Conservation (phyloP, 208 protist species). For the Herpetomonas tarakana region DNA sequence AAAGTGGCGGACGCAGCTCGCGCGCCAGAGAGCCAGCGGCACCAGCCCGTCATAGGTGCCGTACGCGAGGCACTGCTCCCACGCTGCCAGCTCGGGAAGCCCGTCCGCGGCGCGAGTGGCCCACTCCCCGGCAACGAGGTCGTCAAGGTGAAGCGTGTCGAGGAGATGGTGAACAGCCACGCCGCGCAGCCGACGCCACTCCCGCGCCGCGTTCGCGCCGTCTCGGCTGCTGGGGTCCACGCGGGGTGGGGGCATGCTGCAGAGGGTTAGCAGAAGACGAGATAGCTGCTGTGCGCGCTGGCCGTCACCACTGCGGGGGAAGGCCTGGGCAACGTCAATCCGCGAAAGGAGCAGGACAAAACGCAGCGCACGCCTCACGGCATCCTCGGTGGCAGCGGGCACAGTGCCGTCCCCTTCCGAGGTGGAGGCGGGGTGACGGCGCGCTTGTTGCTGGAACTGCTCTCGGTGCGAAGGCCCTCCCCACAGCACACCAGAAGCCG, state of each 20-base stretch:
- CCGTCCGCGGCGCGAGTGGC: background rate
- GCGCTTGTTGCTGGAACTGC: too few relatives aligned
- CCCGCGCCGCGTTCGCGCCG: background rate
- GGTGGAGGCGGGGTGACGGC: too few relatives aligned
- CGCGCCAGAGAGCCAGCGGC: constrained; percentile 40
- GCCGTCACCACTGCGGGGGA: constrained; percentile 2
- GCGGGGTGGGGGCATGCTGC: constrained; percentile 1
- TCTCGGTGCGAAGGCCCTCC: too few relatives aligned
- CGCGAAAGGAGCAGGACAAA: constrained; percentile 49
- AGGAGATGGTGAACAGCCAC: constrained; percentile 31
- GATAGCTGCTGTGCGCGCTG: constrained; percentile 12
- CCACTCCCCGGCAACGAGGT: too few relatives aligned
- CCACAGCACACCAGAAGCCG: too few relatives aligned
- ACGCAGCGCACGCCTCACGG: constrained; percentile 19
- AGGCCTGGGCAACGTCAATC: constrained; percentile 10
- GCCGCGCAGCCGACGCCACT: constrained; percentile 67
- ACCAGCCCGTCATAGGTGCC: constrained; percentile 27
- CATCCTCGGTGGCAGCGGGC: background rate
- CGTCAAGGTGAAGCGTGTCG: too few relatives aligned
- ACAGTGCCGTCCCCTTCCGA: too few relatives aligned
- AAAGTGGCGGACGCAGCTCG: constrained; percentile 18
- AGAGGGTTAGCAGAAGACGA: constrained; percentile 11
- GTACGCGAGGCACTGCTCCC: constrained; percentile 42
- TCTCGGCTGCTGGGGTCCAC: too few relatives aligned
- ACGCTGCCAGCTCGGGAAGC: constrained; percentile 10